A percentile compares a stretch with the other conserved stretches of the same genome.
phyloP scores from a whole-genome alignment of 75 land plant genomes.

The Picea sitchensis region DNA sequence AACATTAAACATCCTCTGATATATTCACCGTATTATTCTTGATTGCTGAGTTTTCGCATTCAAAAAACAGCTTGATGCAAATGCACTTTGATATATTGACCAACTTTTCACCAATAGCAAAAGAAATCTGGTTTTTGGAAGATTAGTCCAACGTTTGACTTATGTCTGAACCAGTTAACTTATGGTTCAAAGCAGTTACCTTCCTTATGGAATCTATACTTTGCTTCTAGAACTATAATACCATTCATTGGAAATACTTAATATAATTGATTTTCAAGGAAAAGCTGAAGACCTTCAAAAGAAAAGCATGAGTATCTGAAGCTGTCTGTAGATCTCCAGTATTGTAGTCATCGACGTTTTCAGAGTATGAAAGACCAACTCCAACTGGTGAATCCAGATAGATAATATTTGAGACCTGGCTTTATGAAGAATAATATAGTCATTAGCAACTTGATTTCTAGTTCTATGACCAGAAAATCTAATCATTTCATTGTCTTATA shows the following conservation, averaged over 20 bases:
- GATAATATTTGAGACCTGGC: constrained; percentile 78
- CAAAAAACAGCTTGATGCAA: no score
- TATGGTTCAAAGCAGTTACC: not conserved
- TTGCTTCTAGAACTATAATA: constrained; percentile 1
- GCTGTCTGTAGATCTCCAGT: constrained; percentile 89
- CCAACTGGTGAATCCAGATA: constrained; percentile 96
- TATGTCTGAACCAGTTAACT: not conserved
- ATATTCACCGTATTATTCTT: not conserved
- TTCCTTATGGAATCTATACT: not conserved
- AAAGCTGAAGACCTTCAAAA: constrained; percentile 45
- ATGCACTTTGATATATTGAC: not conserved
- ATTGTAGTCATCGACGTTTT: constrained; percentile 41
- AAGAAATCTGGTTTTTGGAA: not conserved
- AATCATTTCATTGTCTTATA: not conserved
- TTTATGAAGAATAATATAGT: not conserved
- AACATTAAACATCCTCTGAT: not conserved
- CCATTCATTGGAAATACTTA: not conserved
- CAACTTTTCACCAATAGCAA: not conserved
- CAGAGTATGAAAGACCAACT: constrained; percentile 85
- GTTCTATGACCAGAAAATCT: not conserved
- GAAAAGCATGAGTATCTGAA: constrained; percentile 71
- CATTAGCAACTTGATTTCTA: not conserved
- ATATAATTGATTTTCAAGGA: not conserved
- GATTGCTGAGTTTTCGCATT: not conserved
- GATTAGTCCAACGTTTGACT: not conserved